These are phyloP conservation scores for Colletotrichum theobromicola DNA, from an alignment of 2,329 filamentous ascomycete genomes.

Conservation along the genomic window DNA sequence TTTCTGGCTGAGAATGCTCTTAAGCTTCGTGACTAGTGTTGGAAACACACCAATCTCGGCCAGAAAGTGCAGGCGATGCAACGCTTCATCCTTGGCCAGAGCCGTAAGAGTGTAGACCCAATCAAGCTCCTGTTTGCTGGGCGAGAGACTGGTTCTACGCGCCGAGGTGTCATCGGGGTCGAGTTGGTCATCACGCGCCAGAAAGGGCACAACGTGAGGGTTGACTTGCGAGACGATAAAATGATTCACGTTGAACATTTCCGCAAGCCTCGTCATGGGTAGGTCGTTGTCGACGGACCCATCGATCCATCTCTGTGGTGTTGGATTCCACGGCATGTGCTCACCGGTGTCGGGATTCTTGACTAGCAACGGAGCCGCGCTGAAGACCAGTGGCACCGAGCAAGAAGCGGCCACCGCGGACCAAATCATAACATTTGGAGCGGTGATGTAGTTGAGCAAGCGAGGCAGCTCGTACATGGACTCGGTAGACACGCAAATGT, in stretches of 20 bases:
- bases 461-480: slow-evolving; percentile 86
- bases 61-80: slow-evolving; percentile 82
- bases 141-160: background rate
- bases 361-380: slow-evolving; percentile 76
- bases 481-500: slow-evolving; percentile 90
- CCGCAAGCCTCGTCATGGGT: slow-evolving; percentile 85
- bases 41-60: slow-evolving; percentile 83
- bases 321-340: slow-evolving; percentile 83
- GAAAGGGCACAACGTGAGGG: slow-evolving; percentile 88
- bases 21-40: slow-evolving; percentile 77
- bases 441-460: slow-evolving; percentile 90
- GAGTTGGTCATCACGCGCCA: slow-evolving; percentile 73
- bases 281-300: slow-evolving; percentile 95
- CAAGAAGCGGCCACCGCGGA: slow-evolving; percentile 96
- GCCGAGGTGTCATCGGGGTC: slow-evolving; percentile 37
- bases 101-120: slow-evolving; percentile 73
- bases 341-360: slow-evolving; percentile 84
- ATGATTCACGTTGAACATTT: slow-evolving; percentile 98
- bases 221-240: slow-evolving; percentile 98
- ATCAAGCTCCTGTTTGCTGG: slow-evolving; percentile 47
- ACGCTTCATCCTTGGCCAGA: slow-evolving; percentile 78
- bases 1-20: slow-evolving; percentile 84
- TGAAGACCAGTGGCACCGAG: slow-evolving; percentile 88
- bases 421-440: slow-evolving; percentile 95
- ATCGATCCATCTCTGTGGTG: slow-evolving; percentile 87